Evolutionary conservation across 805 yeast genomes (phyloP), one percentile per base, ranked within the genome.

Genomic region (Blastobotrys peoriensis): DNA sequence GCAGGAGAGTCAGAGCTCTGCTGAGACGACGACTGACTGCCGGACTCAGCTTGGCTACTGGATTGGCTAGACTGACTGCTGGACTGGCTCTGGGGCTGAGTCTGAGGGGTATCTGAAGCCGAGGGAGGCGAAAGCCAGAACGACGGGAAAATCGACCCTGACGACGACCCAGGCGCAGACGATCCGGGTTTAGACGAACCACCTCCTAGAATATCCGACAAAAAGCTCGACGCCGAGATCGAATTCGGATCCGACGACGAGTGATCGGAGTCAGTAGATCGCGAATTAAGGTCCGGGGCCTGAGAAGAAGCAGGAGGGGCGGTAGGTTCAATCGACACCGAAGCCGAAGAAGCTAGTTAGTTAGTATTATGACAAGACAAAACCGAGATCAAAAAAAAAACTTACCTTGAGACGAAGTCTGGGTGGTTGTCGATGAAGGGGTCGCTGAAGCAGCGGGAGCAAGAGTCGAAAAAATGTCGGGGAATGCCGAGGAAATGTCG

Each of bases 401-500:
- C 39, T 17, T 13, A 25, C 25, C 41, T 23, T 18, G 38, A 19
- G 21, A 22, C 17, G 44, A 40, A 18, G 44, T 27, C 40, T 43
- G 43, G 13, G 47, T 43, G 15, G 23, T 23, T 3, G 40, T 25
- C 10, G 50, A 18, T 4, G 53, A 13, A 18, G 50, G 38, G 6
- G 53, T 17, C 13, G 50, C 35, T 21, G 49, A 46, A 3, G 49
- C 25, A n/a, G 43, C 43, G 3, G 55, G 55, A 2, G 20, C 42
- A 13, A 41, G 38, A 16, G 55, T 46, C 19, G 54, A 48, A 10
- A 53, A 35, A 33, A 53, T 27, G 9, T 46, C 49, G 5, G 56
- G 47, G 35, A 49, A 53, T 10, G 49, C 55, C 21, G 56, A 50
- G 18, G 47, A 46, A 18, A 53, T 44, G 27, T 47, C 54, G 17